phyloP scores from a whole-genome alignment of 148 eudicot species.

The Limonium bicolor region DNA sequence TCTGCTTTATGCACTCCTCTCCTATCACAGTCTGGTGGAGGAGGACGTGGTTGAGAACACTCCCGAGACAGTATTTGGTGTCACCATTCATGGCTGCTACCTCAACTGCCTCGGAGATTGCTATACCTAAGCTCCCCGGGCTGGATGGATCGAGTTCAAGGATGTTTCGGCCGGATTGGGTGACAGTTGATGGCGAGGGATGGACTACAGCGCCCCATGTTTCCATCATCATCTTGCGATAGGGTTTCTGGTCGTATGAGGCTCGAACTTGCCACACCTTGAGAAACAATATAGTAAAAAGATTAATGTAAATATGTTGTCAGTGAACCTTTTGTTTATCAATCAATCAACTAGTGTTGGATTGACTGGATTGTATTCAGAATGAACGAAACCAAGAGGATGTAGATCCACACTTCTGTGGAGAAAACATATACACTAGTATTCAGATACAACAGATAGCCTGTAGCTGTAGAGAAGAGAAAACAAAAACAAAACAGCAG shows the following conservation, averaged over 20 bases:
- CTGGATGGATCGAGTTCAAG: constrained; percentile 55
- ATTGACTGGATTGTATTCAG: not conserved
- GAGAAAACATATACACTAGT: no score
- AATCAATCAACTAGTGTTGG: not conserved
- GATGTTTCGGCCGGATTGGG: constrained; percentile 60
- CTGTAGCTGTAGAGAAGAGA: no score
- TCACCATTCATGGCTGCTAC: constrained; percentile 52
- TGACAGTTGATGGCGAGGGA: constrained; percentile 79
- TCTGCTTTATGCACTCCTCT: constrained; percentile 88
- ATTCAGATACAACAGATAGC: no score
- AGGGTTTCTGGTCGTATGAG: constrained; percentile 90
- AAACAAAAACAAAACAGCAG: not conserved
- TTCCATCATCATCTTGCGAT: constrained; percentile 92
- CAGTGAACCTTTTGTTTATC: not conserved
- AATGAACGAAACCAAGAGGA: no score
- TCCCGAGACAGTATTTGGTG: constrained; percentile 86
- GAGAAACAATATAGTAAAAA: not conserved
- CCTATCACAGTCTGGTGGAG: constrained; percentile 92
- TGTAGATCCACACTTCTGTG: no score
- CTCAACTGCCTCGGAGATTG: constrained; percentile 94
- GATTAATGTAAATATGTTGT: not conserved
- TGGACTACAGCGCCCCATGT: constrained; percentile 96
- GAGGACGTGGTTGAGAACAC: constrained; percentile 90
- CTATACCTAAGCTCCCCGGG: constrained; percentile 94
- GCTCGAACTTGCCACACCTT: constrained; percentile 99